A percentile compares a stretch with the other conserved stretches of the same genome.
Conservation (phyloP, 306 rosid species). For the Inga laurina region DNA sequence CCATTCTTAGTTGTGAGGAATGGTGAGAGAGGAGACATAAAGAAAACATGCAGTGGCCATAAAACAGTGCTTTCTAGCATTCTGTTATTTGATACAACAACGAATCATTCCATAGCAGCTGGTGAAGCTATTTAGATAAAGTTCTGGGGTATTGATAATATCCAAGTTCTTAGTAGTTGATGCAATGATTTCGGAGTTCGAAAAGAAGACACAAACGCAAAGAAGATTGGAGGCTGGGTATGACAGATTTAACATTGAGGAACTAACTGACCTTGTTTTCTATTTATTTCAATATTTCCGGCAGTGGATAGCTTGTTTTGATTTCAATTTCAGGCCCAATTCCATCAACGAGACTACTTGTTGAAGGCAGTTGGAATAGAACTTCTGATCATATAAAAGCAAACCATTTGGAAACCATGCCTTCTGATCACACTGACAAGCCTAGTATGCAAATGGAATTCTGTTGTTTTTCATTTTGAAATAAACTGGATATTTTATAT, state of each 20-base stretch:
- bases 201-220: not conserved
- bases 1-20: not conserved
- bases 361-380: not conserved
- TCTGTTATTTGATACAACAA: not conserved
- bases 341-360: not conserved
- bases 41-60: not conserved
- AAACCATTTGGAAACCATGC: not conserved
- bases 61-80: not conserved
- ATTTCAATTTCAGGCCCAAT: not conserved
- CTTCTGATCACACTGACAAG: not conserved
- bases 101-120: not conserved
- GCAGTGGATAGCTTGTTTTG: too few species aligned
- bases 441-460: not conserved
- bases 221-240: not conserved
- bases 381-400: slow-evolving; percentile 14
- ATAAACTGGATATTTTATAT: not conserved
- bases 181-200: not conserved
- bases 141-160: not conserved
- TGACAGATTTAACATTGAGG: not conserved
- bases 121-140: not conserved
- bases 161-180: not conserved
- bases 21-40: not conserved
- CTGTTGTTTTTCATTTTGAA: not conserved
- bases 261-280: not conserved
- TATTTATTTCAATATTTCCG: too few species aligned